Base-by-base conservation (phyloP, 164 flowering plant genomes). In the Tetracentron sinense region DNA sequence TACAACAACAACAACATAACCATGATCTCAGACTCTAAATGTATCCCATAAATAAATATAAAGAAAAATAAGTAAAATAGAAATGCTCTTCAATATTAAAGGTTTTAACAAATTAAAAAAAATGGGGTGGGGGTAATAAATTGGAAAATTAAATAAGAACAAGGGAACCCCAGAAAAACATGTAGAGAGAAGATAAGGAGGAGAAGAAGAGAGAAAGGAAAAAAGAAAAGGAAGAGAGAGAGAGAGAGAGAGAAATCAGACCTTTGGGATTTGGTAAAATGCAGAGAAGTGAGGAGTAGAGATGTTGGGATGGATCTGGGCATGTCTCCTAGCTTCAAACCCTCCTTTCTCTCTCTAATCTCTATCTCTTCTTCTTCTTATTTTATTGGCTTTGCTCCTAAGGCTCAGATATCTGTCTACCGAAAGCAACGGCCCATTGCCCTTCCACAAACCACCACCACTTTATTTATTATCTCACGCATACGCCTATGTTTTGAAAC, bases 251-350 rank as follows among this genome's bases (percentile, higher is more conserved):
- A 22, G 16, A 46, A 1, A n/a, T n/a, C 30, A 20, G 21, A 77
- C 83, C 87, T 79, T 72, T 70, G 75, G 79, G 78, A 74, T 77
- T 78, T 70, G 79, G 61, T 71, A 58, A 73, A 74, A 51, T 25
- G 50, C 58, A 77, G 62, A 66, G 70, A 63, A 74, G 71, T 67
- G 74, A 74, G 25, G 58, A 72, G 53, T 46, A 61, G 62, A 47
- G 68, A 48, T 78, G 88, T 78, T 70, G 83, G 88, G 75, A 63
- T 60, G 65, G 64, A 65, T 52, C 64, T 71, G 74, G 75, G 74
- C 88, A 83, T 81, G 85, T 83, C 75, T 68, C 87, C 77, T 58
- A 66, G 16, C 61, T 73, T 74, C 68, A 76, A 74, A 69, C 72
- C 69, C 60, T 44, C 61, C 42, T 31, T 27, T 65, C 59, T 42